These are phyloP conservation scores for Acrocalymma vagum DNA, from an alignment of 2,329 filamentous ascomycete species.

Conservation along the genomic window DNA sequence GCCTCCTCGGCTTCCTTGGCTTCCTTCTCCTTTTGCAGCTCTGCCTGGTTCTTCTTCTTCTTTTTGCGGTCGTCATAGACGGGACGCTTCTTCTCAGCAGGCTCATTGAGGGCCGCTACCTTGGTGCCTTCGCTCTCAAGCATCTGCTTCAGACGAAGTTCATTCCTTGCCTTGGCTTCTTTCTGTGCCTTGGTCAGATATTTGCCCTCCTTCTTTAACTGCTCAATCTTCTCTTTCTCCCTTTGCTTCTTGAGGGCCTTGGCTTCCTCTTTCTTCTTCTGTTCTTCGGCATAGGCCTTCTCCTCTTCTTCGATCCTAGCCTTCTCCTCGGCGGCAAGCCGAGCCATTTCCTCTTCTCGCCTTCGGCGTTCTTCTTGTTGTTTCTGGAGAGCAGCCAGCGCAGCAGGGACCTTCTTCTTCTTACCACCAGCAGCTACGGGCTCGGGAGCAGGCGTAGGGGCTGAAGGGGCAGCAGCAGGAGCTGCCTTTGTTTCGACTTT, in stretches of 20 bases:
- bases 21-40: conserved; percentile 58
- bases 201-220: conserved; percentile 87
- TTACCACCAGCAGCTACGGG: conserved; percentile 66
- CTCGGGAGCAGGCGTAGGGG: conserved; percentile 41
- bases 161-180: conserved; percentile 80
- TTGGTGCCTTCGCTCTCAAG: conserved; percentile 76
- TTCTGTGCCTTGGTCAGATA: conserved; percentile 87
- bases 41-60: conserved; percentile 76
- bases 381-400: conserved; percentile 77
- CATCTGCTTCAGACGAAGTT: conserved; percentile 86
- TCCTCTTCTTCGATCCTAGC: conserved; percentile 72
- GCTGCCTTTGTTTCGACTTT: conserved; percentile 46
- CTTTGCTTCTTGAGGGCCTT: conserved; percentile 83
- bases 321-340: conserved; percentile 68
- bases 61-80: conserved; percentile 75
- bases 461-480: conserved; percentile 39
- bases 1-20: conserved; percentile 63
- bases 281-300: conserved; percentile 70
- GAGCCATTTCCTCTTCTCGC: conserved; percentile 70
- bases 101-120: conserved; percentile 66
- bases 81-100: conserved; percentile 80
- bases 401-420: conserved; percentile 87
- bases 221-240: conserved; percentile 85
- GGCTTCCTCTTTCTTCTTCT: conserved; percentile 74
- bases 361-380: conserved; percentile 81